These are phyloP conservation scores for Calamus simplicifolius DNA, from an alignment of 176 grass and related monocot species.

Conservation along the genomic window DNA sequence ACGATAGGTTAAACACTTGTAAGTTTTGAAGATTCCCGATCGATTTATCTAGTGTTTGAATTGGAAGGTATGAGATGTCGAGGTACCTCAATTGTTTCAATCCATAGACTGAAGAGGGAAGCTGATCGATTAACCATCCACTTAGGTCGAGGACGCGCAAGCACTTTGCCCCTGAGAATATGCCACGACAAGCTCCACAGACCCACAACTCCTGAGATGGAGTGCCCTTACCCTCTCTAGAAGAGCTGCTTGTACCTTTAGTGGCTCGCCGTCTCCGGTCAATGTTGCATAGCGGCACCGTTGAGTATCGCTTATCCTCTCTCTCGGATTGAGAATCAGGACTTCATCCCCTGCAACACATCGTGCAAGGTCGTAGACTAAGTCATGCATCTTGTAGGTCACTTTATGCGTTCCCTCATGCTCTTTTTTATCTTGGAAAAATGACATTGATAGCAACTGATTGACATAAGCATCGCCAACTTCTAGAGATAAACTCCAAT, in stretches of 20 bases:
- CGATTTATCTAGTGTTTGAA: not conserved
- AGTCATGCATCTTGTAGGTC: not conserved
- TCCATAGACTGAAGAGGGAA: too few species aligned
- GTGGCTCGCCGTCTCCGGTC: too few species aligned
- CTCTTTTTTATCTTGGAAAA: not conserved
- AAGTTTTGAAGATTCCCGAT: constrained; percentile 13
- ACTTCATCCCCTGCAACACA: constrained; percentile 19
- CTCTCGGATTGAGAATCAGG: constrained; percentile 9
- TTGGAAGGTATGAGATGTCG: constrained; percentile 8
- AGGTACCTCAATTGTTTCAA: constrained; percentile 23
- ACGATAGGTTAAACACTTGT: constrained; percentile 14
- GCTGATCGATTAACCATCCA: too few species aligned
- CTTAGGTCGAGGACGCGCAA: too few species aligned
- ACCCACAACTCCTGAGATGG: too few species aligned
- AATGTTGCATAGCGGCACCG: too few species aligned
- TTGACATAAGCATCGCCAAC: not conserved
- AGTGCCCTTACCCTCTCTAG: too few species aligned
- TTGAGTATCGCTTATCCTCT: too few species aligned
- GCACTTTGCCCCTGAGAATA: too few species aligned
- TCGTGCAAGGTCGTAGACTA: constrained; percentile 19
- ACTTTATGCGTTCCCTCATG: not conserved
- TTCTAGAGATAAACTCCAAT: not conserved
- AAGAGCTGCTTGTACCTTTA: too few species aligned
- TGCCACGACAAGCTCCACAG: too few species aligned
- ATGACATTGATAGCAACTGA: constrained; percentile 1